Evolutionary conservation across 768 basidiomycete genomes (phyloP).

Genomic region (Trametes coccinea): DNA sequence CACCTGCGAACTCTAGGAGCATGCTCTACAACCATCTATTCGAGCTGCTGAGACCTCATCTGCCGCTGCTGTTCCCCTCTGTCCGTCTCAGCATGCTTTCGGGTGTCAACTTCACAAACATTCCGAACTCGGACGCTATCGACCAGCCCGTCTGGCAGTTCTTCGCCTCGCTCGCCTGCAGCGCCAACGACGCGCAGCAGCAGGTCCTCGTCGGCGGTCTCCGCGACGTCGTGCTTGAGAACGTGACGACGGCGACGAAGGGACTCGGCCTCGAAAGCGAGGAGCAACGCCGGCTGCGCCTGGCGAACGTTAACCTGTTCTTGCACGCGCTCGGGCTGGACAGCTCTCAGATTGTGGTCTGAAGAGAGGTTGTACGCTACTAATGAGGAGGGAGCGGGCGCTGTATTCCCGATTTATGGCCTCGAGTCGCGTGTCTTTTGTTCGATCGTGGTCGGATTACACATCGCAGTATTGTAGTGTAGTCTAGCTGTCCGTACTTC

Average conservation of each 20-base stretch:
- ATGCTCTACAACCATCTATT: constrained; percentile 87
- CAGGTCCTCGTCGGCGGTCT: constrained; percentile 80
- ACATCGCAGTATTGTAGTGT: constrained; percentile 13
- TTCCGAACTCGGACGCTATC: constrained; percentile 57
- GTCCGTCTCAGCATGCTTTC: constrained; percentile 60
- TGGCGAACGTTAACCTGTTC: constrained; percentile 92
- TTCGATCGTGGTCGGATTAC: constrained; percentile 12
- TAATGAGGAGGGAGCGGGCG: neutral
- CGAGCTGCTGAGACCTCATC: constrained; percentile 71
- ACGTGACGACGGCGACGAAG: constrained; percentile 77
- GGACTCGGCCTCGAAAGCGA: constrained; percentile 73
- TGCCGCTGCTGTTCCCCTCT: constrained; percentile 87
- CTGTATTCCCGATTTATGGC: neutral
- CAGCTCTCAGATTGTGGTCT: constrained; percentile 68
- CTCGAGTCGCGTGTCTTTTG: neutral
- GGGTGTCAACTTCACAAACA: constrained; percentile 37
- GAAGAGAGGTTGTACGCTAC: constrained; percentile 1
- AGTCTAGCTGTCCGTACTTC: constrained; percentile 13
- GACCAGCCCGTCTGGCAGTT: constrained; percentile 97
- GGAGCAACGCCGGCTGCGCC: constrained; percentile 68
- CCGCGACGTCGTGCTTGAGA: constrained; percentile 92
- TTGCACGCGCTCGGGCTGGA: constrained; percentile 76
- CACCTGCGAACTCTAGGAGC: constrained; percentile 55
- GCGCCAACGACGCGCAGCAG: constrained; percentile 85
- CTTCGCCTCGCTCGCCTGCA: constrained; percentile 84